Base-by-base conservation (phyloP, 331 rosid genomes). In the Cydonia oblonga region DNA sequence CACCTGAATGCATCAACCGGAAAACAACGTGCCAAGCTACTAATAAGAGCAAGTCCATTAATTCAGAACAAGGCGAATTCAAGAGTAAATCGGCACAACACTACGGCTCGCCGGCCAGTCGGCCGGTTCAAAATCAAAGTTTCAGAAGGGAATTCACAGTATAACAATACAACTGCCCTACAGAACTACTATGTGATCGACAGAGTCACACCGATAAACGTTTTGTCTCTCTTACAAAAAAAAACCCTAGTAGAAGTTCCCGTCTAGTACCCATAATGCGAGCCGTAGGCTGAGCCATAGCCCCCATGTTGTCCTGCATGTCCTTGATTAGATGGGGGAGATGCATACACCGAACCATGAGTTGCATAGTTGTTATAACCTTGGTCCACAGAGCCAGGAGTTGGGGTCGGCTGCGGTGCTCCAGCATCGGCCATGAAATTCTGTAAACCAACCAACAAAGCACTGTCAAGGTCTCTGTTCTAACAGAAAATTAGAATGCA, bases 401-500 rank as follows among this genome's bases (percentile, higher is more conserved):
- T 57, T 68, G 87, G 99, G 8, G 85, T 68, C 79, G 84, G 96
- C 69, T 33, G 76, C 54, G 57, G 77, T 35, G 87, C 90, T 8
- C 87, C 97, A 52, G 97, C 97, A 66, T 89, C 96, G 3, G 87
- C 99, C 96, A 91, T 95, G 78, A 95, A 95, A 83, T 91, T 95
- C 99, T 95, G 97, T 79, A 78, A 69, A 73, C 44, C 78, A 22
- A 30, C 32, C 69, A 78, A 56, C 58, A 72, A 40, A 7, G 29
- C 32, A 26, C 10, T 1, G 12, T 72, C 69, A 72, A 19, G 42
- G 33, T 42, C 23, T 25, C 59, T 26, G 25, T 15, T 0, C 46
- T 12, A 38, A 19, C 5, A 10, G 7, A 26, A 19, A 25, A 16
- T 52, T 0, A 23, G 3, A 56, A 56, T 10, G 7, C 60, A 54